Percentiles rank a stretch among this genome's conserved stretches.
Evolutionary conservation across 495 filamentous ascomycete species (phyloP).

Genomic region (Evansstolkia leycettana): DNA sequence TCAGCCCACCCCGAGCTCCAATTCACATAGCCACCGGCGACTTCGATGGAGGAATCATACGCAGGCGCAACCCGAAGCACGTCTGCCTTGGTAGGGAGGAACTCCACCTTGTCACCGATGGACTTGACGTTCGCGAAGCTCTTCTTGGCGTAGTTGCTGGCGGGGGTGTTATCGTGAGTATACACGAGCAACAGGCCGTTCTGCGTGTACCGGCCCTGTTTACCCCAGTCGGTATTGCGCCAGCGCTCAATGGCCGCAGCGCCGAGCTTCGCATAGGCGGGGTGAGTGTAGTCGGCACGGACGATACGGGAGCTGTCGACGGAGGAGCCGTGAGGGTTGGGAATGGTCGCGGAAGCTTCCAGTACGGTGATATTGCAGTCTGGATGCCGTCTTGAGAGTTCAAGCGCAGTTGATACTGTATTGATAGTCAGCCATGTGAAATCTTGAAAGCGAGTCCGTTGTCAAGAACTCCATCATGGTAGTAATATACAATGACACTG

Average conservation of each 20-base stretch:
- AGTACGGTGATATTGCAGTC: slow-evolving; percentile 50
- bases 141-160: slow-evolving; percentile 50
- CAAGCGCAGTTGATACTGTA: slow-evolving; percentile 49
- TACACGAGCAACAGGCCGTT: slow-evolving; percentile 60
- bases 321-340: slow-evolving; percentile 56
- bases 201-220: slow-evolving; percentile 60
- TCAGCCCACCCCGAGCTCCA: slow-evolving; percentile 72
- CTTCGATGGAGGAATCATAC: slow-evolving; percentile 30
- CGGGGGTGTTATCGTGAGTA: slow-evolving; percentile 33
- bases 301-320: slow-evolving; percentile 71
- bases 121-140: slow-evolving; percentile 53
- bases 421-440: slow-evolving; percentile 3
- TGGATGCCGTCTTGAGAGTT: slow-evolving; percentile 47
- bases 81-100: slow-evolving; percentile 30
- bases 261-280: slow-evolving; percentile 58
- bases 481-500: no score
- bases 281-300: slow-evolving; percentile 68
- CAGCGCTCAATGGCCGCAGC: slow-evolving; percentile 55
- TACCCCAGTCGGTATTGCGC: slow-evolving; percentile 52
- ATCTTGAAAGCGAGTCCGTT: no score
- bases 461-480: no score
- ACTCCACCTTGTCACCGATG: slow-evolving; percentile 34
- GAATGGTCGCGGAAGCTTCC: slow-evolving; percentile 55
- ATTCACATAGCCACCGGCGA: slow-evolving; percentile 72
- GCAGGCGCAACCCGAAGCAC: slow-evolving; percentile 32